Evolutionary conservation across 2,329 filamentous ascomycete genomes (phyloP).

Genomic region (Cladorrhinum sp.): DNA sequence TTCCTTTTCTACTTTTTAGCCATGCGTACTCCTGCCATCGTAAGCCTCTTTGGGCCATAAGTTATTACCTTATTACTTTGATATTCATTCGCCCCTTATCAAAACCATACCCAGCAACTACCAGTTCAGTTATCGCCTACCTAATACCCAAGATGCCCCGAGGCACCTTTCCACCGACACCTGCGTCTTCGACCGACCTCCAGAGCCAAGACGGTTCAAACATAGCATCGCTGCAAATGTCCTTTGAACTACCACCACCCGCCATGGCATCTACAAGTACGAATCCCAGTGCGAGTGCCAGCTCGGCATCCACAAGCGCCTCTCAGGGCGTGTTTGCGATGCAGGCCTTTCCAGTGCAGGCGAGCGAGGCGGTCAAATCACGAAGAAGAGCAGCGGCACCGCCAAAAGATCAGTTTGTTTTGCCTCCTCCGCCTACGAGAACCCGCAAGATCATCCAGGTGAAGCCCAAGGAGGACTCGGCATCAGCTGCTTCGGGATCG

Average conservation of each 20-base stretch:
- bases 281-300: constrained; percentile 33
- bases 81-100: not conserved
- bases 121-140: not conserved
- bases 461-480: constrained; percentile 63
- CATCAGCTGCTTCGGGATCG: constrained; percentile 27
- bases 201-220: constrained; percentile 65
- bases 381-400: constrained; percentile 49
- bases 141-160: constrained; percentile 56
- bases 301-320: constrained; percentile 29
- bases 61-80: not conserved
- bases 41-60: not conserved
- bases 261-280: constrained; percentile 49
- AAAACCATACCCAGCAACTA: not conserved
- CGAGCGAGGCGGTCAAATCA: constrained; percentile 51
- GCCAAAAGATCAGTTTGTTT: constrained; percentile 65
- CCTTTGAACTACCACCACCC: constrained; percentile 74
- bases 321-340: constrained; percentile 16
- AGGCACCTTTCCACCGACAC: constrained; percentile 67
- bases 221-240: constrained; percentile 59
- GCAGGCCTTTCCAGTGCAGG: constrained; percentile 33
- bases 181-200: constrained; percentile 77
- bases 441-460: constrained; percentile 98
- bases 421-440: constrained; percentile 88
- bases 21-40: not conserved
- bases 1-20: not conserved